Base-by-base conservation (phyloP, 1,139 yeast genomes). In the Yamadazyma triangularis region DNA sequence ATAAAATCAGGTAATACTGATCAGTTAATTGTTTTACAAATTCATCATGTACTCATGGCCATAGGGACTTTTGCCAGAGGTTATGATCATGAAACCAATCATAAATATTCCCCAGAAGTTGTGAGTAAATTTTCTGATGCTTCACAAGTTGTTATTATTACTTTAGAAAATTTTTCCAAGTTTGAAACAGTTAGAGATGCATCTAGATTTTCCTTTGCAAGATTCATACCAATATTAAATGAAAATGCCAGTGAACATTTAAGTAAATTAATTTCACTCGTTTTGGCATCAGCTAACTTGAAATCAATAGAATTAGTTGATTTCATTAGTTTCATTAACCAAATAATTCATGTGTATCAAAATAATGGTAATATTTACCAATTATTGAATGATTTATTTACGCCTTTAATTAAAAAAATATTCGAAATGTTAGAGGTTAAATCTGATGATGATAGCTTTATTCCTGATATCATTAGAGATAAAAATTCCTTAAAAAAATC, bases 1-100 rank as follows among this genome's bases (percentile, higher is more conserved):
- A 30, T 41, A 20, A 38, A 39, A 26, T 25, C 23, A 13, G 31
- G 32, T 24, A 30, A 29, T 19, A 26, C 21, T 20, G 13, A 37
- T 31, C n/a, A 13, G 11, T 65, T 70, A 28, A 50, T 72, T 23
- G 69, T 81, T 4, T 58, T 85, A 28, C 93, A 87, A 51, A 80
- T 88, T 2, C 96, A 91, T 53, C 96, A 91, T 53, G 73, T 81
- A 25, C 60, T 93, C 29, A 77, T 86, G 78, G 91, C 96, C 0
- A 75, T 91, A 32, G 96, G 96, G 23, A 86, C 96, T 0, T 72
- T 89, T 48, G 84, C 89, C 2, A 74, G 91, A 49, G 97, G 97
- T 2, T 79, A 84, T 45, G 82, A 78, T 41, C 69, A 68, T 28
- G 50, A 22, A 51, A 48, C 12, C 21, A 56, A 54, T 25, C 40